Evolutionary conservation across 2,329 filamentous ascomycete species (phyloP).

Genomic region (Coniochaeta sp.): DNA sequence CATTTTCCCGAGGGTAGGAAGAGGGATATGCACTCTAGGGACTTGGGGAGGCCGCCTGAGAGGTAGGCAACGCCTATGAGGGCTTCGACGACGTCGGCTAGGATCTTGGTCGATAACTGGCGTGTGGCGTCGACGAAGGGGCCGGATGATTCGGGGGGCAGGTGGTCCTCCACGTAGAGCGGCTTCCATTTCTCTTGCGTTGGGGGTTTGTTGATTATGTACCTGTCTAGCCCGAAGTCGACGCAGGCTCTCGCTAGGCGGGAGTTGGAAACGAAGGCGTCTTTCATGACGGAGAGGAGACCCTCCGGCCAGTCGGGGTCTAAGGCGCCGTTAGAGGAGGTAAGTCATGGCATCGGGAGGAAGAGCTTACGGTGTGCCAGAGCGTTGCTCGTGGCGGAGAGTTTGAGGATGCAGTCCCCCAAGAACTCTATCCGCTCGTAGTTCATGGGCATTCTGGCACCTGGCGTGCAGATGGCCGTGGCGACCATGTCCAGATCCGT

Average conservation of each 20-base stretch:
- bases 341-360: neutral
- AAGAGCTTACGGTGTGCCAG: constrained; percentile 38
- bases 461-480: constrained; percentile 63
- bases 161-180: constrained; percentile 40
- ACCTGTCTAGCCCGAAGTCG: constrained; percentile 59
- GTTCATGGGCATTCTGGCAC: constrained; percentile 52
- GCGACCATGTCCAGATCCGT: constrained; percentile 47
- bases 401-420: constrained; percentile 78
- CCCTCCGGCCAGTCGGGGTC: constrained; percentile 70
- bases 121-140: constrained; percentile 18
- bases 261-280: constrained; percentile 65
- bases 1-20: constrained; percentile 58
- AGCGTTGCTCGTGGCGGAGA: constrained; percentile 61
- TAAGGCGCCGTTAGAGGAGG: constrained; percentile 15
- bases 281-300: constrained; percentile 62
- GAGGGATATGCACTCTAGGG: constrained; percentile 54
- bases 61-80: constrained; percentile 71
- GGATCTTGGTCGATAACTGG: constrained; percentile 63
- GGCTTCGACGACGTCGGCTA: constrained; percentile 84
- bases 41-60: constrained; percentile 59
- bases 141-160: too few species aligned
- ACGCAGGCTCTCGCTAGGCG: constrained; percentile 61
- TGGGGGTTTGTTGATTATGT: constrained; percentile 63
- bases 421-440: constrained; percentile 86
- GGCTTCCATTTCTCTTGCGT: constrained; percentile 68